Evolutionary conservation across 345 rosid species (phyloP), one percentile per base, ranked within the genome.

Genomic region (Eutrema heterophyllum): DNA sequence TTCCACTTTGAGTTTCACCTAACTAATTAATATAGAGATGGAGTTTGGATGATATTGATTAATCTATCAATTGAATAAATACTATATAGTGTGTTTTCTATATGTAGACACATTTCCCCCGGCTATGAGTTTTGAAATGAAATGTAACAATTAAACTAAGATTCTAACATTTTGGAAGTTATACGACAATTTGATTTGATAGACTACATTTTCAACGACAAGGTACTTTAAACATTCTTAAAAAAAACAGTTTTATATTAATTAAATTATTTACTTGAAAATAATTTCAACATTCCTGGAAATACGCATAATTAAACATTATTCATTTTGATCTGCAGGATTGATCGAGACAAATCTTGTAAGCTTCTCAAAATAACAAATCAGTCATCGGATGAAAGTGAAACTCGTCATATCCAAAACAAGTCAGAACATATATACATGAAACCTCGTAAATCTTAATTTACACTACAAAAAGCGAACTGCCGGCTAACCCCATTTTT

Each of bases 1-100:
- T 67, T 59, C 63, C 73, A 60, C 49, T 64, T 61, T 50, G 33
- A 49, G 24, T 50, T 64, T 43, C 70, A 52, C 70, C 69, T 15
- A 41, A 72, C 55, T 29, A 13, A 36, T 38, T 16, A 9, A 59
- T 48, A 62, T 50, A 15, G 26, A 61, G 27, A 26, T 59, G 16
- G 33, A 26, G 53, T 55, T 43, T 55, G 14, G 15, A 43, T 55
- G 52, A 15, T 11, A 53, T 0, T 15, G 2, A 13, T 33, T 26
- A 9, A 43, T 33, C 52, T n/a, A 43, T 16, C 29, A 41, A 30
- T 41, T 16, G 54, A 11, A 54, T 44, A 14, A 14, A 8, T 44
- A 44, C 15, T 44, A 14, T 44, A 41, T 41, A 21, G 24, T 21
- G 24, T 21, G 24, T 21, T 21, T 21, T 21, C 24, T 21, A 21